These are phyloP conservation scores for Brachypodium distachyon DNA, from an alignment of 202 grass and related monocot genomes.

Conservation along the genomic window DNA sequence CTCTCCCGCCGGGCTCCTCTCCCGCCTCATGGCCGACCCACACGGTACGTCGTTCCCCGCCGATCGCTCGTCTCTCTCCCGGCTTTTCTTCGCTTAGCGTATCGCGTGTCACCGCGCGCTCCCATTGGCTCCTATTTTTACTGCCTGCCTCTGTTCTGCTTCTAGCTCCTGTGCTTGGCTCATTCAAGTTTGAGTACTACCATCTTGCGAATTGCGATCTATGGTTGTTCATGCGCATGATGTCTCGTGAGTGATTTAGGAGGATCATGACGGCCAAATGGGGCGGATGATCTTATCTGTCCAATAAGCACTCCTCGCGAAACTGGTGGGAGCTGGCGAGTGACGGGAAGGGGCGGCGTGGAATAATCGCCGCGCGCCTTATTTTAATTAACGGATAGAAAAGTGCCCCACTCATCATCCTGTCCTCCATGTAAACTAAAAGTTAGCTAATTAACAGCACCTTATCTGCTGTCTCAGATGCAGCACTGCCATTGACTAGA, in stretches of 20 bases:
- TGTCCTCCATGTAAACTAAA: neutral
- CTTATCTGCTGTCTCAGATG: neutral
- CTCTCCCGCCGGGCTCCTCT: constrained; percentile 75
- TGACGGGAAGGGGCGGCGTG: neutral
- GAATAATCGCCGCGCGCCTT: neutral
- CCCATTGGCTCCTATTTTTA: too few species aligned
- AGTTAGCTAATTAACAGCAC: neutral
- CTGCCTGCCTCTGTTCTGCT: too few species aligned
- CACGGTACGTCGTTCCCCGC: constrained; percentile 79
- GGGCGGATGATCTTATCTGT: too few species aligned
- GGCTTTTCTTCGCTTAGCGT: too few species aligned
- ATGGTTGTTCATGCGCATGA: too few species aligned
- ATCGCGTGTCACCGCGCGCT: too few species aligned
- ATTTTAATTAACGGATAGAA: neutral
- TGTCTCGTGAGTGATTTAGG: too few species aligned
- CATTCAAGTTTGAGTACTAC: too few species aligned
- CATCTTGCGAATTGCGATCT: too few species aligned
- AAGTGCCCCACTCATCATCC: neutral
- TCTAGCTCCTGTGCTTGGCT: too few species aligned
- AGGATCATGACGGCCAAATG: too few species aligned
- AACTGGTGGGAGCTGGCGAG: neutral
- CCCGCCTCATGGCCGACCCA: constrained; percentile 59
- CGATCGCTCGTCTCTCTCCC: too few species aligned
- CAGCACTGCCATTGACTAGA: neutral
- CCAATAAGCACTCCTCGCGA: neutral